Base-by-base conservation (phyloP, 495 filamentous ascomycete genomes). In the Tuber borchii region DNA sequence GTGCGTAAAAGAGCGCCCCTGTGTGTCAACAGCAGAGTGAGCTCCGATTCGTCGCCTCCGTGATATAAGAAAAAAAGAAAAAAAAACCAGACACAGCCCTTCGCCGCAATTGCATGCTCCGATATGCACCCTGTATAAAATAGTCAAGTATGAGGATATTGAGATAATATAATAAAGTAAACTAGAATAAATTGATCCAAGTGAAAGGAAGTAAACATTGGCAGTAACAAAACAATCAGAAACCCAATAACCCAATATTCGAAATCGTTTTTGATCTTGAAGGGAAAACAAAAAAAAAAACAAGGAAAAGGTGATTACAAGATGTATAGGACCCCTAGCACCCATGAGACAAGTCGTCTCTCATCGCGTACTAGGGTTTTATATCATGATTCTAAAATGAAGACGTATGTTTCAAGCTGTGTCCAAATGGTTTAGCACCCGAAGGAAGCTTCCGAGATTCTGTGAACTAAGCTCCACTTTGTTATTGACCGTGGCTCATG, bases 71-170 rank as follows among this genome's bases (percentile, higher is more conserved):
- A 43, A 48, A 6, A 16, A 31, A 65, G 34, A 65, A 16, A 79
- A 71, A 76, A 37, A 78, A 69, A 78, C 69, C 45, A 72, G 69
- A 78, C 44, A 73, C 75, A 73, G 70, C 72, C 31, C 76, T 76
- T 73, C 78, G 73, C 73, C 78, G 73, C 75, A 73, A 77, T 79
- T 79, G 70, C 77, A 79, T 75, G 74, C 75, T 78, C 76, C 76
- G 75, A 76, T 76, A 78, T 79, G 77, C 76, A 79, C 77, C 78
- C 76, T 68, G 46, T 73, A 76, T 76, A 79, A 77, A 79, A 73
- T 79, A 72, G 72, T 68, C 51, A 61, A 72, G 39, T 65, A 75
- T 69, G 73, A 79, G 74, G 73, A 75, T 75, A 75, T 75, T 73
- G 61, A 45, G 75, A 79, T 48, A 75, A 79, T 42, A 72, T 56